phyloP scores from a whole-genome alignment of 768 basidiomycete species.

The Psilocybe sp. region DNA sequence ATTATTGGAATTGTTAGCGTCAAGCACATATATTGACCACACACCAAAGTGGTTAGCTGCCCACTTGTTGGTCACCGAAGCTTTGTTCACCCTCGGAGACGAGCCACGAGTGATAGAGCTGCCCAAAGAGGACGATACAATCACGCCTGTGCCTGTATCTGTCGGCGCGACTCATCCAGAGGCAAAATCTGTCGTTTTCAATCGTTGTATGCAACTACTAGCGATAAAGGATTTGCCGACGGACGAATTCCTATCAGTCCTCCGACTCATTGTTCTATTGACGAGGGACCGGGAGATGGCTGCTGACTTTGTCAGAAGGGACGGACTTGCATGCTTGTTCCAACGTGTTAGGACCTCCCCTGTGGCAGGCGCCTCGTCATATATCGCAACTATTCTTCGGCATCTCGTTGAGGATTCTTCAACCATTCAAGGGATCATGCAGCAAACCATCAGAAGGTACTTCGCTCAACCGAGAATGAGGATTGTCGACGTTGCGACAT shows the following conservation, averaged over 20 bases:
- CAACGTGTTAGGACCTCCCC: conserved; percentile 60
- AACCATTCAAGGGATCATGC: conserved; percentile 70
- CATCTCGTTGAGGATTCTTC: conserved; percentile 82
- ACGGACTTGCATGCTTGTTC: conserved; percentile 65
- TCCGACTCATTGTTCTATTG: conserved; percentile 82
- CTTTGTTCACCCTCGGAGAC: conserved; percentile 72
- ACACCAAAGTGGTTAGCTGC: conserved; percentile 88
- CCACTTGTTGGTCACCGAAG: conserved; percentile 82
- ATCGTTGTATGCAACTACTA: conserved; percentile 74
- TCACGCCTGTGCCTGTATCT: conserved; percentile 46
- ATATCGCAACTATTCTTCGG: conserved; percentile 85
- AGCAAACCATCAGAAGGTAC: conserved; percentile 78
- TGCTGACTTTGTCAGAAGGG: conserved; percentile 61
- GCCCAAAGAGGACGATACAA: conserved; percentile 70
- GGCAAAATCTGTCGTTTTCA: conserved; percentile 66
- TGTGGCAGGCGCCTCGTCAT: conserved; percentile 71
- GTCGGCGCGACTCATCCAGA: conserved; percentile 62
- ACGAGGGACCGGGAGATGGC: conserved; percentile 71
- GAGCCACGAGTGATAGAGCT: conserved; percentile 63
- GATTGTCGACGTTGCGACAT: conserved; percentile 64
- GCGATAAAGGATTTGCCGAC: conserved; percentile 58
- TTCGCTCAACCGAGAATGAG: conserved; percentile 71
- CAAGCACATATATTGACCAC: conserved; percentile 53
- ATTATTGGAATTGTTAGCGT: conserved; percentile 63
- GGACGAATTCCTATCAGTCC: conserved; percentile 78